A percentile compares a stretch with the other conserved stretches of the same genome.
Conservation (phyloP, 768 basidiomycete species). For the Suillus tomentosus region DNA sequence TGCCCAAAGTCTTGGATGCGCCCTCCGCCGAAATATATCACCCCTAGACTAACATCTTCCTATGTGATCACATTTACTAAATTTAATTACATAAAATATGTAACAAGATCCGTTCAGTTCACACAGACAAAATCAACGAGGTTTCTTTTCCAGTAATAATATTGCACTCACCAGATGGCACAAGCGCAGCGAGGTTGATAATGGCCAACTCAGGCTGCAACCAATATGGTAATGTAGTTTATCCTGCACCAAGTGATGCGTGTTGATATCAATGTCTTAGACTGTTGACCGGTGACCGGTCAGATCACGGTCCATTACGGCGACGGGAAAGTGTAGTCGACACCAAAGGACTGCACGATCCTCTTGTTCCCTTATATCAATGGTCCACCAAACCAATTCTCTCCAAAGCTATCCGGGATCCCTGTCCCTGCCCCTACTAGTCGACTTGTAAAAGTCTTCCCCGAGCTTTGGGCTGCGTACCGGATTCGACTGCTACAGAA, state of each 20-base stretch:
- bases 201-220: slow-evolving; percentile 53
- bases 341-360: slow-evolving; percentile 97
- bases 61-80: too few relatives aligned
- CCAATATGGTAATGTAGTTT: slow-evolving; percentile 62
- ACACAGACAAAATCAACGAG: too few relatives aligned
- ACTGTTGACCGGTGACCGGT: slow-evolving; percentile 67
- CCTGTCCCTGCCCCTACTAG: slow-evolving; percentile 92
- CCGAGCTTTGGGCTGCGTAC: slow-evolving; percentile 75
- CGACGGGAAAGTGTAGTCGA: slow-evolving; percentile 94
- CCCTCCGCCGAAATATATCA: background rate
- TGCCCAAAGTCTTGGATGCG: background rate
- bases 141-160: too few relatives aligned
- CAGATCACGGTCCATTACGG: slow-evolving; percentile 83
- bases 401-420: slow-evolving; percentile 58
- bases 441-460: slow-evolving; percentile 82
- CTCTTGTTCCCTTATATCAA: slow-evolving; percentile 38
- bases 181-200: background rate
- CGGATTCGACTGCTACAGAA: slow-evolving; percentile 83
- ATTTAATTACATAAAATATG: too few relatives aligned
- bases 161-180: background rate
- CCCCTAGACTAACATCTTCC: too few relatives aligned
- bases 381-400: slow-evolving; percentile 90
- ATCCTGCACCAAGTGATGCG: slow-evolving; percentile 82
- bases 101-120: too few relatives aligned
- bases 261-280: slow-evolving; percentile 59